A percentile compares a stretch with the other conserved stretches of the same genome.
Evolutionary conservation across 805 yeast species (phyloP).

Genomic region (Pichia insulana): DNA sequence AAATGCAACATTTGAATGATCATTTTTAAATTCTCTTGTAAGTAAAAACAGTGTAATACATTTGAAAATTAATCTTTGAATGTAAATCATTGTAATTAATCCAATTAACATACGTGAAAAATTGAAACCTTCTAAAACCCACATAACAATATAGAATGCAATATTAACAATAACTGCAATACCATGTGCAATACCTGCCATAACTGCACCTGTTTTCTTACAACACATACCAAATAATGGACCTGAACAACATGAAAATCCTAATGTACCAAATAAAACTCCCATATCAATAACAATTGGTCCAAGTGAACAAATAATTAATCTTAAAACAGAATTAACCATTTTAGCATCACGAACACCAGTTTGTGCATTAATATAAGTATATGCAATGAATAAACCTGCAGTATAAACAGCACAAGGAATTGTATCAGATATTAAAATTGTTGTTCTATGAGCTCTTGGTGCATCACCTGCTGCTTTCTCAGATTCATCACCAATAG

Average conservation of each 20-base stretch:
- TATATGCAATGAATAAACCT: constrained; percentile 71
- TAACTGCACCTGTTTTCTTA: constrained; percentile 91
- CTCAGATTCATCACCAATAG: constrained; percentile 70
- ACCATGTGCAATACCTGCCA: constrained; percentile 95
- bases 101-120: constrained; percentile 86
- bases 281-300: constrained; percentile 91
- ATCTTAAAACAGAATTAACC: constrained; percentile 66
- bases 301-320: constrained; percentile 73
- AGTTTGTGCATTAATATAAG: constrained; percentile 78
- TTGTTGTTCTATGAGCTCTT: constrained; percentile 73
- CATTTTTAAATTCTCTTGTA: constrained; percentile 94
- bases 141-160: constrained; percentile 85
- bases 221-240: constrained; percentile 92
- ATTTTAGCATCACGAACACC: constrained; percentile 51
- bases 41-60: constrained; percentile 66
- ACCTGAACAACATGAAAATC: constrained; percentile 93
- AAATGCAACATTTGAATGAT: constrained; percentile 94
- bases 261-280: constrained; percentile 66
- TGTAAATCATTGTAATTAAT: constrained; percentile 69
- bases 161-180: constrained; percentile 83
- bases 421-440: constrained; percentile 60
- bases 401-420: constrained; percentile 70
- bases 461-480: constrained; percentile 76
- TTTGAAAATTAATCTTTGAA: constrained; percentile 84
- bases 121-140: constrained; percentile 92